Base-by-base conservation (phyloP, 1,284 basidiomycete species). In the Sanguinoderma infundibulare region DNA sequence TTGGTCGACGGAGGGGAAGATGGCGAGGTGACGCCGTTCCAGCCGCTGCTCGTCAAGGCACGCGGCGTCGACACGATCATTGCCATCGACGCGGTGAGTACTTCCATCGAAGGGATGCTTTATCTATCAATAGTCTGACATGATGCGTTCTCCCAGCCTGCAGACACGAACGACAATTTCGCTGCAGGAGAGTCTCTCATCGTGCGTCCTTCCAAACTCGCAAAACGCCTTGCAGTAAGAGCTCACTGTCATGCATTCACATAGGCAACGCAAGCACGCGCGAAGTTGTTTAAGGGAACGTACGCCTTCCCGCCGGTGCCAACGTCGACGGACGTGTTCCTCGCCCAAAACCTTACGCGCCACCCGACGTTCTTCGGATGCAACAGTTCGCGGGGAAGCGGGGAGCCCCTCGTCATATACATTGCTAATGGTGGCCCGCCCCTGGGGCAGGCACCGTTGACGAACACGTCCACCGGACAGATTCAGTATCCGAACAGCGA, bases 291-390 rank as follows among this genome's bases (percentile, higher is more conserved):
- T 62, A 72, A 74, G 34, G 64, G 70, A 7, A 69, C 68, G 14
- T 81, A 81, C 61, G 71, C 77, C 15, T 82, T 81, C 75, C 82
- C 79, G 1, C 63, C 71, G 4, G 74, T 82, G 1, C 81, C 81
- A 0, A 67, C 64, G 4, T 67, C 71, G 7, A 51, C 63, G 1
- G 59, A 47, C 20, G 70, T 63, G 24, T 81, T 81, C 69, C 60
- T 69, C 22, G 63, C 74, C 0, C 72, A 77, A 40, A 74, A 74
- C 59, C 72, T 83, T 20, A 73, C 70, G 4, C 67, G 64, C 10
- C 73, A 72, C 7, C 80, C 80, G 2, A 79, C 79, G 0, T 82
- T 83, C 72, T 83, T 82, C 65, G 81, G 80, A 2, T 83, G 81
- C 65, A 61, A 54, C 15, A 61, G 53, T 64, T 12, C 70, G 47